Evolutionary conservation across 352 stramenopile genomes (phyloP), one percentile per base, ranked within the genome.

Genomic region (Pythium guiyangense): DNA sequence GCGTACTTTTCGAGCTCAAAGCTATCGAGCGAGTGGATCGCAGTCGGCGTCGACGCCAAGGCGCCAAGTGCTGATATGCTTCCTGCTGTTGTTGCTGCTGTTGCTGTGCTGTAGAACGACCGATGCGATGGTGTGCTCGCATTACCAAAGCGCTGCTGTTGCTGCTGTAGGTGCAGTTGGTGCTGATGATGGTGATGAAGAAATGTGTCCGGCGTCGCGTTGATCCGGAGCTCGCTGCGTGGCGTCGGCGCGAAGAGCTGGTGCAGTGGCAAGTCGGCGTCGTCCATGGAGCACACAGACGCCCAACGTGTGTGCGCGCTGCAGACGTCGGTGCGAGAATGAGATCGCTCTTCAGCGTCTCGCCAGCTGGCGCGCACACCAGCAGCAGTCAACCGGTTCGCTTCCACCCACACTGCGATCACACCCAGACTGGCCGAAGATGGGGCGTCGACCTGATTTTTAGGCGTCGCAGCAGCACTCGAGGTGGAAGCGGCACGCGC

Each of bases 311-410:
- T 0, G 67, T 53, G 5, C 63, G 40, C n/a, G n/a, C n/a, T 52
- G 54, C 4, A 5, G 39, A n/a, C 11, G 39, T 75, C 67, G 11
- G 51, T 22, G 55, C 72, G 86, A 51, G 80, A 61, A 18, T 55
- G 76, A 43, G 44, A 52, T 18, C n/a, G n/a, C n/a, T n/a, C n/a
- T 17, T 6, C 37, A 43, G 10, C 8, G 9, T 34, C 20, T n/a
- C 8, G 20, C 29, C 29, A 34, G 29, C 4, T 8, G 17, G 43
- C 42, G 6, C 42, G 12, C 11, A 18, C n/a, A 4, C n/a, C n/a
- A n/a, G n/a, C 2, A 25, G 43, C 39, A n/a, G 39, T 44, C 14
- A 12, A n/a, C 14, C 2, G 29, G 29, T 34, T 3, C 29, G 29
- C 29, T 34, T 34, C 29, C 29, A 34, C 29, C 29, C 29, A 34